Percentiles rank a stretch among this genome's conserved stretches.
phyloP scores from a whole-genome alignment of 208 protist species.

The Leptomonas seymouri region DNA sequence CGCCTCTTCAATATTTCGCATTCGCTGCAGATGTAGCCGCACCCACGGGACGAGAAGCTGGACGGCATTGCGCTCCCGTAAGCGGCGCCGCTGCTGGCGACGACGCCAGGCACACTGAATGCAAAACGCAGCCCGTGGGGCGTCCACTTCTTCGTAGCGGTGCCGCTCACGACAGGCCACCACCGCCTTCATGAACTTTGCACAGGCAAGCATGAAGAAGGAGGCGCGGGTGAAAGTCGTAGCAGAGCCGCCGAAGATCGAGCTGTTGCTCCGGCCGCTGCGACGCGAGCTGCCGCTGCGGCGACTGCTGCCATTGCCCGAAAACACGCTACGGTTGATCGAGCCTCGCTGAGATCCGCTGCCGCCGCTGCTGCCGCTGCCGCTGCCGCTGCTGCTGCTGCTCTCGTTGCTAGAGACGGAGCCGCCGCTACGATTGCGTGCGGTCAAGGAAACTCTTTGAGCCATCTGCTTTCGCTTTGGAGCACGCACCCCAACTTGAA shows the following conservation, averaged over 20 bases:
- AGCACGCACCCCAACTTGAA: constrained; percentile 36
- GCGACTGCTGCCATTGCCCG: constrained; percentile 10
- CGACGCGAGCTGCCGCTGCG: constrained; percentile 14
- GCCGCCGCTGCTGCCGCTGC: constrained; percentile 3
- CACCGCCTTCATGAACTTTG: constrained; percentile 37
- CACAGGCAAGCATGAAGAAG: constrained; percentile 35
- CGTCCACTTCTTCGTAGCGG: constrained; percentile 36
- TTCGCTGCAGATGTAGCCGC: constrained; percentile 37
- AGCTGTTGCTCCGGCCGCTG: constrained; percentile 8
- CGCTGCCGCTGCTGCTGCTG: too few relatives aligned
- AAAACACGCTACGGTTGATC: constrained; percentile 10
- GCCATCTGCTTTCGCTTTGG: constrained; percentile 19
- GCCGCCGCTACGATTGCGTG: too few relatives aligned
- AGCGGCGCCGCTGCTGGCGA: constrained; percentile 42
- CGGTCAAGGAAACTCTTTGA: neutral
- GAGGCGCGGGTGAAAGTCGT: constrained; percentile 16
- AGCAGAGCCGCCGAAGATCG: constrained; percentile 1
- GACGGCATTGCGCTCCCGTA: constrained; percentile 33
- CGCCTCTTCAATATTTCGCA: constrained; percentile 44
- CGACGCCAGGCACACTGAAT: constrained; percentile 76
- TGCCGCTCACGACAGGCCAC: constrained; percentile 30
- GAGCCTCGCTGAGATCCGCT: constrained; percentile 12
- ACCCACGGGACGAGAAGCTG: constrained; percentile 60
- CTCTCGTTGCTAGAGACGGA: too few relatives aligned
- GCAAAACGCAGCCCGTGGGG: constrained; percentile 56